Percentiles rank a stretch among this genome's conserved stretches.
Evolutionary conservation across 1,139 yeast genomes (phyloP).

Genomic region (Candida freyschussii): DNA sequence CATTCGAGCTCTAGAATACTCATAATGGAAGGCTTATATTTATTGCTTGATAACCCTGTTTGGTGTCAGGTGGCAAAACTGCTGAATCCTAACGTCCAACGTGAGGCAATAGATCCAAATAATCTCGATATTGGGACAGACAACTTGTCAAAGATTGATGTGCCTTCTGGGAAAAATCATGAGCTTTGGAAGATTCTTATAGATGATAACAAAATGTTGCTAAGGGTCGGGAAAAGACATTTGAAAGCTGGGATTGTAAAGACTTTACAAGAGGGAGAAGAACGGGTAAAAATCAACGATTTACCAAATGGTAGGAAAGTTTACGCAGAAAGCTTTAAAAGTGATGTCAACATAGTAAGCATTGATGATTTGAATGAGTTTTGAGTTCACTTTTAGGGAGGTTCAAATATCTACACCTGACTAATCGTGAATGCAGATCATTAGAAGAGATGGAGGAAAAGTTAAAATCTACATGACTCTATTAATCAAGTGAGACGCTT

Average conservation of each 20-base stretch:
- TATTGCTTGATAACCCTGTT: constrained; percentile 42
- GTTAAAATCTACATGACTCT: too few species aligned
- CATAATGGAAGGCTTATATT: constrained; percentile 61
- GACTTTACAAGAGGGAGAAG: constrained; percentile 52
- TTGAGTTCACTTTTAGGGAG: constrained; percentile 1
- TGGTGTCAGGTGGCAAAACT: constrained; percentile 43
- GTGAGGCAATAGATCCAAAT: constrained; percentile 3
- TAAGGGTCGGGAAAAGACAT: constrained; percentile 69
- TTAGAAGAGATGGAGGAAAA: too few species aligned
- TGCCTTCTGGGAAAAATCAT: constrained; percentile 9
- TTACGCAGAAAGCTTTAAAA: constrained; percentile 35
- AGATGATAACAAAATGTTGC: constrained; percentile 41
- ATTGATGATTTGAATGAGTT: constrained; percentile 27
- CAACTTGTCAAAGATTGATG: constrained; percentile 6
- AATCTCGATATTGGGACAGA: constrained; percentile 1
- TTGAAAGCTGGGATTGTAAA: constrained; percentile 60
- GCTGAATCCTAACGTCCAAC: constrained; percentile 16
- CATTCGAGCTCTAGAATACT: constrained; percentile 40
- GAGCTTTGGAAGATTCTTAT: constrained; percentile 35
- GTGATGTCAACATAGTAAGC: constrained; percentile 31
- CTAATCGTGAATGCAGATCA: too few species aligned
- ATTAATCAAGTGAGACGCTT: too few species aligned
- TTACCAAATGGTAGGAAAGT: constrained; percentile 60
- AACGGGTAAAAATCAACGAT: constrained; percentile 66
- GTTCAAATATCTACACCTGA: not conserved